Conservation (phyloP, 345 rosid genomes). For the Murraya koenigii region DNA sequence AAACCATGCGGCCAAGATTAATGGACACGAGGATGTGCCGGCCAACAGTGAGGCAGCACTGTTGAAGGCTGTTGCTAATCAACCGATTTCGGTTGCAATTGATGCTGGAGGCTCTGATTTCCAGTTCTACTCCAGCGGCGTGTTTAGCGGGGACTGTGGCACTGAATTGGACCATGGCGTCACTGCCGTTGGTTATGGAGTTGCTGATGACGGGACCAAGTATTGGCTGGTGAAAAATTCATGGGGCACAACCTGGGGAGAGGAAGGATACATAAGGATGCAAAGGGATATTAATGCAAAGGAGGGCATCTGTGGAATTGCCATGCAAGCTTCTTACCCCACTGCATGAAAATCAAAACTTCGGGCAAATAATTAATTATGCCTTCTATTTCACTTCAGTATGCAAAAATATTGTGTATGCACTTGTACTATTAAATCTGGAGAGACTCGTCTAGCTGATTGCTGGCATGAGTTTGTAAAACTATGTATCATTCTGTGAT, state of each 20-base stretch:
- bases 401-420: background rate
- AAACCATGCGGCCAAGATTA: conserved; percentile 19
- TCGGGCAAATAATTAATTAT: background rate
- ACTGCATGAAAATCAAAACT: background rate
- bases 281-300: background rate
- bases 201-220: background rate
- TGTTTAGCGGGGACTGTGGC: background rate
- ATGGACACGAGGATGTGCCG: conserved; percentile 22
- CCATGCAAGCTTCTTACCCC: conserved; percentile 6
- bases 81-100: background rate
- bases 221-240: conserved; percentile 8
- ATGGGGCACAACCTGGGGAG: conserved; percentile 3
- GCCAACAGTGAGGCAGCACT: background rate
- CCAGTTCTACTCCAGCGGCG: background rate
- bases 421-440: background rate
- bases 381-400: background rate
- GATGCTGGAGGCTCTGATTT: background rate
- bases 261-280: conserved; percentile 3
- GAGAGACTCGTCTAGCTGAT: background rate
- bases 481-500: background rate
- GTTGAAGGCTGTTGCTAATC: background rate
- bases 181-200: conserved; percentile 2
- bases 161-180: background rate
- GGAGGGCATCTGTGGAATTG: conserved; percentile 2
- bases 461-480: background rate